phyloP scores from a whole-genome alignment of 495 filamentous ascomycete genomes.

The Clavariopsis aquatica region DNA sequence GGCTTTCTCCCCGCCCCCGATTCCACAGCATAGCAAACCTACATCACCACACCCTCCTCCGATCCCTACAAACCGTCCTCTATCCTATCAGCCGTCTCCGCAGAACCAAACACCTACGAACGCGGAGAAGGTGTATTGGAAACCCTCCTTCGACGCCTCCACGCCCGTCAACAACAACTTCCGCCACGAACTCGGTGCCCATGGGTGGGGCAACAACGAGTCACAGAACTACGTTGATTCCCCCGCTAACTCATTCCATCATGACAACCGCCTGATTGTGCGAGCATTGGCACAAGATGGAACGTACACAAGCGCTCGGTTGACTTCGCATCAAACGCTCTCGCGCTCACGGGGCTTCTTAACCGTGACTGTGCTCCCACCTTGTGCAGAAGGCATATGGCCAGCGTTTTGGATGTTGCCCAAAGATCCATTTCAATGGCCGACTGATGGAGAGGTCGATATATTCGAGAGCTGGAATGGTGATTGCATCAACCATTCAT shows the following conservation, averaged over 20 bases:
- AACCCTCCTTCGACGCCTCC: slow-evolving; percentile 42
- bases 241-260: slow-evolving; percentile 47
- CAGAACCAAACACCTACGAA: background rate
- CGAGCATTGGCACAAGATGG: slow-evolving; percentile 45
- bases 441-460: slow-evolving; percentile 41
- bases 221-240: slow-evolving; percentile 48
- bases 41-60: slow-evolving; percentile 18
- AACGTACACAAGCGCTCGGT: slow-evolving; percentile 47
- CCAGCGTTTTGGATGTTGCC: slow-evolving; percentile 53
- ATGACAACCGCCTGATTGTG: slow-evolving; percentile 46
- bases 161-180: slow-evolving; percentile 45
- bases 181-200: slow-evolving; percentile 47
- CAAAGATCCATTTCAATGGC: slow-evolving; percentile 46
- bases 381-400: slow-evolving; percentile 50
- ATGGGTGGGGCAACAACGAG: slow-evolving; percentile 54
- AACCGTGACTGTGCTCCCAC: slow-evolving; percentile 41
- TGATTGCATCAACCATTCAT: slow-evolving; percentile 47
- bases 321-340: slow-evolving; percentile 46
- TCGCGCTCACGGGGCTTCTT: slow-evolving; percentile 46
- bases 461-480: slow-evolving; percentile 42
- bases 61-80: slow-evolving; percentile 14
- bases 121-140: slow-evolving; percentile 43
- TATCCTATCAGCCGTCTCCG: slow-evolving; percentile 12
- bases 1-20: slow-evolving; percentile 18
- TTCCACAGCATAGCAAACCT: slow-evolving; percentile 33